These are phyloP conservation scores for Malassezia yamatoensis DNA, from an alignment of 1,284 basidiomycete genomes.

Conservation along the genomic window DNA sequence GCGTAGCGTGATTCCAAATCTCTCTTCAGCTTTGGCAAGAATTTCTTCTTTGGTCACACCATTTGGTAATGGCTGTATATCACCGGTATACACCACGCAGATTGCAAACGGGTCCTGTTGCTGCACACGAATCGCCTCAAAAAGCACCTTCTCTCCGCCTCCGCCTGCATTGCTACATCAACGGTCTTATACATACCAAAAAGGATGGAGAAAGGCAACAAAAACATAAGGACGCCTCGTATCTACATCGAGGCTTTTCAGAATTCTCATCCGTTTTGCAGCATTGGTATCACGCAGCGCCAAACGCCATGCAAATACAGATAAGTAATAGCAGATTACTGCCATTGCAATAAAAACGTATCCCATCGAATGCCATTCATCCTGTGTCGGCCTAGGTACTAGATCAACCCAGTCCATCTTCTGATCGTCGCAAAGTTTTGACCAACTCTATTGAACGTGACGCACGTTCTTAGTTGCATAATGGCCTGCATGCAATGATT, in stretches of 20 bases:
- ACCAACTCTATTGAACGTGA: not conserved
- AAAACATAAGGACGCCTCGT: slow-evolving; percentile 14
- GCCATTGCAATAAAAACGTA: not conserved
- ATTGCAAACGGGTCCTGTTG: slow-evolving; percentile 65
- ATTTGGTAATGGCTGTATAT: slow-evolving; percentile 14
- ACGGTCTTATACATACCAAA: slow-evolving; percentile 50
- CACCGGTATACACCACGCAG: slow-evolving; percentile 78
- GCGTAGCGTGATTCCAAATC: slow-evolving; percentile 71
- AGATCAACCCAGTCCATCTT: not conserved
- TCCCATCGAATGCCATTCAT: not conserved
- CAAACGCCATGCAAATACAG: slow-evolving; percentile 7
- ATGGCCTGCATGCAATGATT: not conserved
- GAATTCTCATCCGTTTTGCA: slow-evolving; percentile 5
- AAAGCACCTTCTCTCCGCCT: slow-evolving; percentile 90
- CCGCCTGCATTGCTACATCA: slow-evolving; percentile 73
- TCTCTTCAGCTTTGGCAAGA: slow-evolving; percentile 52
- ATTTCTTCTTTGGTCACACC: slow-evolving; percentile 64
- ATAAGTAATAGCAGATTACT: not conserved
- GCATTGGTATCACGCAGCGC: slow-evolving; percentile 15
- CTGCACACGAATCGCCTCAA: slow-evolving; percentile 73
- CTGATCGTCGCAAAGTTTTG: not conserved
- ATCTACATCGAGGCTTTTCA: slow-evolving; percentile 1
- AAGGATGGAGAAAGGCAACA: slow-evolving; percentile 82
- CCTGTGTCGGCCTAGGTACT: not conserved
- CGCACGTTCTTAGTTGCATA: not conserved